Evolutionary conservation across 768 basidiomycete species (phyloP).

Genomic region (Tricholoma matsutake): DNA sequence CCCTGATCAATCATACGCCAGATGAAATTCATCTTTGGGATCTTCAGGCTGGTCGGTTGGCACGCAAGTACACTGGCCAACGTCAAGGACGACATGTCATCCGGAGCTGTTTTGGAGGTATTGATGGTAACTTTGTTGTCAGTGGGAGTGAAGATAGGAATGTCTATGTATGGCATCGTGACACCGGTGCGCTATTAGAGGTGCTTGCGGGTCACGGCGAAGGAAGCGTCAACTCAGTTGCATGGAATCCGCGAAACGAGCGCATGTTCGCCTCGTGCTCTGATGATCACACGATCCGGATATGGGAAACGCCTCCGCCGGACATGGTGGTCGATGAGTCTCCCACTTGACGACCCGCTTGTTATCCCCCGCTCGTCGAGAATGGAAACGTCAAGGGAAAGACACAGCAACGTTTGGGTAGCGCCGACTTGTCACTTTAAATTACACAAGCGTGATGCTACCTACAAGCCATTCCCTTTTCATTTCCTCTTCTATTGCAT

Average conservation of each 20-base stretch:
- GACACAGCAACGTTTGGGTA: conserved; percentile 46
- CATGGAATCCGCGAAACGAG: conserved; percentile 90
- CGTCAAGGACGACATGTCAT: conserved; percentile 82
- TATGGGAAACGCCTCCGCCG: conserved; percentile 68
- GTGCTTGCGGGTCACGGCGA: conserved; percentile 80
- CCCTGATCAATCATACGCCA: conserved; percentile 83
- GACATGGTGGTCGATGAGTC: conserved; percentile 21
- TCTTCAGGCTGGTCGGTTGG: conserved; percentile 61
- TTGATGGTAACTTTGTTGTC: conserved; percentile 83
- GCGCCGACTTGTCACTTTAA: conserved; percentile 14
- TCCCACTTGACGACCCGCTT: conserved; percentile 10
- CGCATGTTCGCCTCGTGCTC: conserved; percentile 96
- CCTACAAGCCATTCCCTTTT: background rate
- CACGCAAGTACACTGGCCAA: conserved; percentile 85
- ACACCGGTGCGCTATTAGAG: conserved; percentile 80
- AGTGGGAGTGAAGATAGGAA: conserved; percentile 96
- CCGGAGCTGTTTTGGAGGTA: conserved; percentile 90
- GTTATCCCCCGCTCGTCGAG: conserved; percentile 22
- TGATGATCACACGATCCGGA: conserved; percentile 86
- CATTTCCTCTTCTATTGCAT: conserved; percentile 13
- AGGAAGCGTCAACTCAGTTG: conserved; percentile 92
- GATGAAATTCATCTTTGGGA: conserved; percentile 91
- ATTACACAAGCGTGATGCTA: background rate
- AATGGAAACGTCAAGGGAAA: conserved; percentile 67
- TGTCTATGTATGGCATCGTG: conserved; percentile 94